A percentile compares a stretch with the other conserved stretches of the same genome.
Evolutionary conservation across 2,329 filamentous ascomycete species (phyloP).

Genomic region (Talaromyces albobiverticillius): DNA sequence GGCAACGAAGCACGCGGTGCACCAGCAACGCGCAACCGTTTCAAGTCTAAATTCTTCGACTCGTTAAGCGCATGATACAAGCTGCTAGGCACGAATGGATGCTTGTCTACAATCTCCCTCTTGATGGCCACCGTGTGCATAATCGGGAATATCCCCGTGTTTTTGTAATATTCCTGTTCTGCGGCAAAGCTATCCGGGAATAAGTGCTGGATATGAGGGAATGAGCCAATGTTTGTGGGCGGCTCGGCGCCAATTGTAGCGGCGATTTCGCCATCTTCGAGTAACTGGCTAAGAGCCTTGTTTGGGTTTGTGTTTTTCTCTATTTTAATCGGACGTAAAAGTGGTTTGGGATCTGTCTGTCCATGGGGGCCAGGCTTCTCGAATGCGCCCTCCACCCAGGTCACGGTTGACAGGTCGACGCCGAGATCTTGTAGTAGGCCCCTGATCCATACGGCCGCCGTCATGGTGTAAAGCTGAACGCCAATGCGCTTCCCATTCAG

Average conservation of each 20-base stretch:
- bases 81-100: slow-evolving; percentile 27
- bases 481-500: slow-evolving; percentile 34
- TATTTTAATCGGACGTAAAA: slow-evolving; percentile 13
- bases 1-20: slow-evolving; percentile 34
- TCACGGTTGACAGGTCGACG: slow-evolving; percentile 28
- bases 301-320: slow-evolving; percentile 16
- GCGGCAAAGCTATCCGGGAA: slow-evolving; percentile 34
- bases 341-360: slow-evolving; percentile 24
- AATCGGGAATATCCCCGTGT: slow-evolving; percentile 30
- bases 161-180: slow-evolving; percentile 31
- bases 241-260: slow-evolving; percentile 35
- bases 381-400: slow-evolving; percentile 35
- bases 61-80: slow-evolving; percentile 32
- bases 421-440: slow-evolving; percentile 31
- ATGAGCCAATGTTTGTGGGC: slow-evolving; percentile 27
- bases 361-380: slow-evolving; percentile 27
- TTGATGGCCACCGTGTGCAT: slow-evolving; percentile 29
- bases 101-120: slow-evolving; percentile 25
- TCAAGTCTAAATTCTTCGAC: slow-evolving; percentile 29
- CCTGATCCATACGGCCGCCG: slow-evolving; percentile 36
- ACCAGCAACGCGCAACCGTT: slow-evolving; percentile 25
- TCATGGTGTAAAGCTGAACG: slow-evolving; percentile 39
- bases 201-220: slow-evolving; percentile 6
- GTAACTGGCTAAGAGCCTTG: slow-evolving; percentile 30
- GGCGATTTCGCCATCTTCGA: slow-evolving; percentile 35